Base-by-base conservation (phyloP, 305 asterid genomes). In the Fraxinus baroniana region DNA sequence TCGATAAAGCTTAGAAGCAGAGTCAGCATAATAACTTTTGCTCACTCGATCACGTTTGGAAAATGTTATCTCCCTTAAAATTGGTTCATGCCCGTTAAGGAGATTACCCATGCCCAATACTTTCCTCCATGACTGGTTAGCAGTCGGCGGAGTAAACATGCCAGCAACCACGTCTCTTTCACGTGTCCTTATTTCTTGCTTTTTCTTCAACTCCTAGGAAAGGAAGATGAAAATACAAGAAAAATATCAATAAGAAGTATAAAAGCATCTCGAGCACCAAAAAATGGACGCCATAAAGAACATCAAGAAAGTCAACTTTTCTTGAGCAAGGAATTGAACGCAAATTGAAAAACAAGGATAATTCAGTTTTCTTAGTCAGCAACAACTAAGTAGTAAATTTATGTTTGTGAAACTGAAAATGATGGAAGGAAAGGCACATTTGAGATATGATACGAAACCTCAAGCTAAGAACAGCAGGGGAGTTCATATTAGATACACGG, bases 91-190 rank as follows among this genome's bases (percentile, higher is more conserved):
- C 77, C 98, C 98, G 26, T 95, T 93, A 32, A 95, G 94, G 75
- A 95, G 97, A 89, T 95, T 95, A 73, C 98, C 98, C 98, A 95
- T 88, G 90, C 97, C 93, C 88, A 95, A 85, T 28, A 87, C 98
- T 86, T 91, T 93, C 87, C 98, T 92, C 98, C 98, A 95, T 35
- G 97, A 93, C 93, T 94, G 97, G 89, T 94, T 94, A 10, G 94
- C 95, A 18, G 97, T 91, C 39, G 98, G 98, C n/a, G 92, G 92
- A 82, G 89, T 72, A 86, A 95, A 95, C 95, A 95, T 92, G 85
- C 86, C 82, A 30, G 89, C 82, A 39, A 95, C 86, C 39, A 89
- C 80, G 46, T 91, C 89, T 83, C 97, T 89, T 77, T 94, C 99
- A 0, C 77, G 87, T 52, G 82, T 52, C 76, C 78, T 86, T 74